phyloP scores from a whole-genome alignment of 306 rosid genomes.

The Lotus japonicus region DNA sequence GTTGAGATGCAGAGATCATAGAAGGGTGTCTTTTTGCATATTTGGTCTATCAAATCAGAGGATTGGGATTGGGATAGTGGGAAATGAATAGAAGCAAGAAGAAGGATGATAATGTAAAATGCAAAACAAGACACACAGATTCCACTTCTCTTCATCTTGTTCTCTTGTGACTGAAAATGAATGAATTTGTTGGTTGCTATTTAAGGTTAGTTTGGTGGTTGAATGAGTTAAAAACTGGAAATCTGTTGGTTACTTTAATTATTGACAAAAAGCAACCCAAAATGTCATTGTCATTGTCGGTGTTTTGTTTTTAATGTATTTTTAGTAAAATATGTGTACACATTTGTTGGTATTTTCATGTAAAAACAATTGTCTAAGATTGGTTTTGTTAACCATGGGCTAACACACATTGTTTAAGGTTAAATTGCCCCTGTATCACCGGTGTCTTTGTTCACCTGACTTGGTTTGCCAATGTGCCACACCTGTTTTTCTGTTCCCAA shows the following conservation, averaged over 20 bases:
- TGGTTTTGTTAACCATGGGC: constrained; percentile 22
- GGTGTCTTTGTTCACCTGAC: constrained; percentile 25
- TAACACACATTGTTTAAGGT: constrained; percentile 23
- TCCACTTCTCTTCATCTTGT: constrained; percentile 21
- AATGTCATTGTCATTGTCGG: neutral
- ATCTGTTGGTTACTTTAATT: neutral
- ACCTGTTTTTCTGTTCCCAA: constrained; percentile 1
- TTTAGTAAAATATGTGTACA: neutral
- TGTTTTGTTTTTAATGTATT: neutral
- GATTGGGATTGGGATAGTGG: constrained; percentile 22
- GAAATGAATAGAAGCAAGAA: neutral
- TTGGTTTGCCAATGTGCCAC: neutral
- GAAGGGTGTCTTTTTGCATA: constrained; percentile 45
- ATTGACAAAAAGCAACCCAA: neutral
- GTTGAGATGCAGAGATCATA: constrained; percentile 35
- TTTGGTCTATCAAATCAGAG: constrained; percentile 17
- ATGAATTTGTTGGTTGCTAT: constrained; percentile 6
- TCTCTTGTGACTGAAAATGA: neutral
- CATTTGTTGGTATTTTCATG: neutral
- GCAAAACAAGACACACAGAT: neutral
- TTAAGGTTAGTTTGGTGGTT: constrained; percentile 14
- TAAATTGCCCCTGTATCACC: neutral
- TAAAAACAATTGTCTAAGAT: neutral
- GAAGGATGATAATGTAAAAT: constrained; percentile 13
- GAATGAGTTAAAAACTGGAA: neutral